phyloP scores from a whole-genome alignment of 164 flowering plant species.

The Cinnamomum chago region DNA sequence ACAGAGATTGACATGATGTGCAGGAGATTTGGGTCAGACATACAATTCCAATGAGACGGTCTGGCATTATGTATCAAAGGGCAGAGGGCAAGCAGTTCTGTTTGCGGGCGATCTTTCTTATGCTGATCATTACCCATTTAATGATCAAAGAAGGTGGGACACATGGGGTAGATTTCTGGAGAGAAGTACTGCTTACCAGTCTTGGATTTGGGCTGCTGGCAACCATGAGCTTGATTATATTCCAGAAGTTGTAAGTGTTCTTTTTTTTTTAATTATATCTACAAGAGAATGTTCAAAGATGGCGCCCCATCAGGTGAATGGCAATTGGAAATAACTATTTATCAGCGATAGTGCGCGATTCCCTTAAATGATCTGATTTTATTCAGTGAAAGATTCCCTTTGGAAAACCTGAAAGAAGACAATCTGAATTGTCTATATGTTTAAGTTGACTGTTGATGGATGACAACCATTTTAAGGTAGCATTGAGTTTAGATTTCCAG shows the following conservation, averaged over 20 bases:
- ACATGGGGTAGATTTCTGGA: constrained; percentile 77
- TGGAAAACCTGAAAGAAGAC: background rate
- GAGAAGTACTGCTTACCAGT: constrained; percentile 74
- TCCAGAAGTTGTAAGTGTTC: constrained; percentile 48
- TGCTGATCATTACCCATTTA: constrained; percentile 63
- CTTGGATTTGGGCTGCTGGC: constrained; percentile 94
- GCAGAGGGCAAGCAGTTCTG: constrained; percentile 54
- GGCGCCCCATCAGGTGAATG: too few relatives aligned
- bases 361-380: background rate
- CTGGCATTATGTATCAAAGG: constrained; percentile 54
- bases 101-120: constrained; percentile 78
- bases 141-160: constrained; percentile 77
- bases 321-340: too few relatives aligned
- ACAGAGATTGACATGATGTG: background rate
- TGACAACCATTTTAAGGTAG: too few relatives aligned
- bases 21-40: constrained; percentile 76
- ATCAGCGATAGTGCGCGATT: background rate
- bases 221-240: constrained; percentile 78
- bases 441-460: too few relatives aligned
- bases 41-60: constrained; percentile 63
- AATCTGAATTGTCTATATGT: too few relatives aligned
- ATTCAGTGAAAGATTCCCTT: background rate
- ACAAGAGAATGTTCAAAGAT: too few relatives aligned
- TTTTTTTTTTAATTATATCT: background rate
- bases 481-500: too few relatives aligned